These are phyloP conservation scores for Apiospora pterosperma DNA, from an alignment of 2,329 filamentous ascomycete genomes.

Conservation along the genomic window DNA sequence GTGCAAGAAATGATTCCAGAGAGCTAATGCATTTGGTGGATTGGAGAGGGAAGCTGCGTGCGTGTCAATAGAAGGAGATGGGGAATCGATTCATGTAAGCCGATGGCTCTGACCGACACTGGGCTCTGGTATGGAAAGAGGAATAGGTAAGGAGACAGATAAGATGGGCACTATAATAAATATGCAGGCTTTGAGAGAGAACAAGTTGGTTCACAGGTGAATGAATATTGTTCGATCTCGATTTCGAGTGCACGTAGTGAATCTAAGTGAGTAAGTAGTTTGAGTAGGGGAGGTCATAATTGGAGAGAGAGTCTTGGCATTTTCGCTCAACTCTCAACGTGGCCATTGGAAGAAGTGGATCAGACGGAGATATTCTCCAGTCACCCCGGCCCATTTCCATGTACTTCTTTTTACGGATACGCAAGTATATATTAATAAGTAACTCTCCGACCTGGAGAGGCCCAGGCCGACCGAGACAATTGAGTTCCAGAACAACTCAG, in stretches of 20 bases:
- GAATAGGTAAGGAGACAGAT: background rate
- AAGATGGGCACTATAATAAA: background rate
- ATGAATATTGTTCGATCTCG: background rate
- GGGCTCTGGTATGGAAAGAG: background rate
- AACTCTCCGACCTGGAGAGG: constrained; percentile 1
- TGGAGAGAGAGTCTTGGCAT: background rate
- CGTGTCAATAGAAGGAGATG: background rate
- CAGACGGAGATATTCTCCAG: constrained; percentile 1
- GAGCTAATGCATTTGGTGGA: background rate
- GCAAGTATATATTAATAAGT: too few species aligned
- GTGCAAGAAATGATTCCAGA: background rate
- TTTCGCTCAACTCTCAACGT: background rate
- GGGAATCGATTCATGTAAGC: background rate
- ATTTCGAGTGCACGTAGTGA: background rate
- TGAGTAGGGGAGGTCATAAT: background rate
- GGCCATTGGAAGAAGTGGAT: constrained; percentile 1
- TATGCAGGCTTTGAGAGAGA: background rate
- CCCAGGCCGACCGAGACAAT: background rate
- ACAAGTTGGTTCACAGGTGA: background rate
- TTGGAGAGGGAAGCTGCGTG: background rate
- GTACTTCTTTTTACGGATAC: too few species aligned
- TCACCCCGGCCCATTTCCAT: background rate
- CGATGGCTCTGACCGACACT: background rate
- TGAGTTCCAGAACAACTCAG: too few species aligned
- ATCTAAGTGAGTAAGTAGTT: too few species aligned